phyloP scores from a whole-genome alignment of 164 flowering plant species.

The Platanus orientalis region DNA sequence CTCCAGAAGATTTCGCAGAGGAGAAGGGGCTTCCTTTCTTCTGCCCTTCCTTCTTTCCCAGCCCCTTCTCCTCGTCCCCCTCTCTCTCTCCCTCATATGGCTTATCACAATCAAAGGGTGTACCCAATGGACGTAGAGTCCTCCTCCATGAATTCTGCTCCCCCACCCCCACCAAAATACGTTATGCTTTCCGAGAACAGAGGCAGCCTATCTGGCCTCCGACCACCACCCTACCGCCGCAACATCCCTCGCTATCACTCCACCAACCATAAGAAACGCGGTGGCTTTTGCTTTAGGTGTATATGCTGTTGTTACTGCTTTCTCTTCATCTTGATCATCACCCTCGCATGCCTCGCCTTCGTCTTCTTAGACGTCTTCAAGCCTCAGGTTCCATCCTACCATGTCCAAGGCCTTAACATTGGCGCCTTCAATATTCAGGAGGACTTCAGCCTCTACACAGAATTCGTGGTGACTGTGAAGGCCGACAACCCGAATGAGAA shows the following conservation, averaged over 20 bases:
- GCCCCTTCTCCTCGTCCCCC: background rate
- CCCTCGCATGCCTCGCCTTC: constrained; percentile 7
- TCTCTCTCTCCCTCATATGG: too few relatives aligned
- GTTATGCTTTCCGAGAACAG: constrained; percentile 32
- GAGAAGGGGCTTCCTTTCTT: constrained; percentile 7
- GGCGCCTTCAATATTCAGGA: constrained; percentile 30
- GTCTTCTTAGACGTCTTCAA: constrained; percentile 19
- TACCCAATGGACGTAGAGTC: constrained; percentile 17
- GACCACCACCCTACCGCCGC: constrained; percentile 56
- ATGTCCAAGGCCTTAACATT: constrained; percentile 29
- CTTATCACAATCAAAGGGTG: constrained; percentile 10
- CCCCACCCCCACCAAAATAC: constrained; percentile 35
- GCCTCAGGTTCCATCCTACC: constrained; percentile 48
- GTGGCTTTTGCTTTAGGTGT: constrained; percentile 32
- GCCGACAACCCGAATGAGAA: constrained; percentile 55
- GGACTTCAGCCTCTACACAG: constrained; percentile 41
- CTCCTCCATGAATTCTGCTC: background rate
- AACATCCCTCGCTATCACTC: constrained; percentile 42
- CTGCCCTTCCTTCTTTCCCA: background rate
- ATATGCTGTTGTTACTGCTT: constrained; percentile 45
- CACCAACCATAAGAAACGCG: constrained; percentile 4
- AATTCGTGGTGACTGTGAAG: constrained; percentile 32
- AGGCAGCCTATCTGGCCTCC: constrained; percentile 13
- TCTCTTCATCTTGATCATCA: constrained; percentile 33
- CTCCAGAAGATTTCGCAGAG: background rate